Evolutionary conservation across 306 rosid genomes (phyloP), one percentile per base, ranked within the genome.

Genomic region (Medicago ruthenica): DNA sequence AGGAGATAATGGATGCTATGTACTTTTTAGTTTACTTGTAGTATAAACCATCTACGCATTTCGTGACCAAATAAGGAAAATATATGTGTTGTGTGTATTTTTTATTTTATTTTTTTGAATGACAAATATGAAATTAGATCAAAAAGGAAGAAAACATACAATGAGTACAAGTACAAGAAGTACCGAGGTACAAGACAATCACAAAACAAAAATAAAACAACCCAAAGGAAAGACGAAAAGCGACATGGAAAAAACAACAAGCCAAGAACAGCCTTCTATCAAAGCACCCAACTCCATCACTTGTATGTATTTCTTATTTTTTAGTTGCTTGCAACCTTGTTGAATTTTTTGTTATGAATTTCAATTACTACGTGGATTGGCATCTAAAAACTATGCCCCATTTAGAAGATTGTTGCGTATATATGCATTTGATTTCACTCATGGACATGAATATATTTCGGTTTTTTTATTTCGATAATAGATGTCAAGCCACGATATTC

Each of bases 401-500:
- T 65, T 57, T 47, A 60, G 20, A 64, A 71, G 51, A 37, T 47
- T 54, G 57, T 54, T 62, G 21, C 14, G 63, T 44, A 27, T 27
- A 27, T 27, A 17, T 71, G 78, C 11, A 36, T 77, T 67, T 70
- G 18, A 76, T 61, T 83, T 37, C 70, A 66, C 70, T 82, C 86
- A 17, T 4, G 24, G 54, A 53, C 72, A 61, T 78, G 40, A 41
- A 66, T 73, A 62, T 72, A 17, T 44, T 67, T 84, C 77, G 77
- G 31, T 55, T 55, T 59, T 27, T 79, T 66, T 48, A 50, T 86
- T 86, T 85, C 14, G 48, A 83, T 85, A 61, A 75, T 87, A 96
- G 99, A 92, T 59, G 99, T 96, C 70, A 97, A 92, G 90, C 81
- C 97, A 55, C 91, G 87, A 66, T 96, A 96, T 75, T 78, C 96